Percentiles rank a stretch among this genome's conserved stretches.
These are phyloP conservation scores for Candida ascalaphidarum DNA, from an alignment of 805 yeast species.

Conservation along the genomic window DNA sequence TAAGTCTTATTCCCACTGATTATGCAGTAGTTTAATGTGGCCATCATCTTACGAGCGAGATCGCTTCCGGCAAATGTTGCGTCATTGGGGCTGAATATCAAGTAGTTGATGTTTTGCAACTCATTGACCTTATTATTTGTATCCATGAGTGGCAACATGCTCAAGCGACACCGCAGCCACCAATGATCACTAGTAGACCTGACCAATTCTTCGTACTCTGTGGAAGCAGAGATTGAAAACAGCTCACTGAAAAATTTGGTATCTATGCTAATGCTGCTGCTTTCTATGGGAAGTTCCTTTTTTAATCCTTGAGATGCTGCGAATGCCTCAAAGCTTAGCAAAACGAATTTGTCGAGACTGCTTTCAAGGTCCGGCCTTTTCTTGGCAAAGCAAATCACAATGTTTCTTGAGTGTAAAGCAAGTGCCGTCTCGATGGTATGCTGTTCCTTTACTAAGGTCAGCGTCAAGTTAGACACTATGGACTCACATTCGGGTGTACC, in stretches of 20 bases:
- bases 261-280: slow-evolving; percentile 14
- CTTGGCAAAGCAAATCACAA: slow-evolving; percentile 7
- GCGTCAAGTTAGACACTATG: too few species aligned
- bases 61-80: slow-evolving; percentile 2
- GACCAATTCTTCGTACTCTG: slow-evolving; percentile 8
- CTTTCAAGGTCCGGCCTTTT: too few species aligned
- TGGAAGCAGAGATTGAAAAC: slow-evolving; percentile 12
- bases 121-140: slow-evolving; percentile 25
- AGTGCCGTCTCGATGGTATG: slow-evolving; percentile 7
- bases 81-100: slow-evolving; percentile 5
- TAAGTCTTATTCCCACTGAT: slow-evolving; percentile 29
- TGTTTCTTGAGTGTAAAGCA: slow-evolving; percentile 10
- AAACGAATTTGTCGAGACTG: too few species aligned
- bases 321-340: too few species aligned
- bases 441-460: too few species aligned
- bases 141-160: slow-evolving; percentile 27
- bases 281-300: slow-evolving; percentile 5
- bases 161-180: slow-evolving; percentile 30
- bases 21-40: slow-evolving; percentile 22
- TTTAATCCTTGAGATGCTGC: neutral
- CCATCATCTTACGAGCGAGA: slow-evolving; percentile 9
- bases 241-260: slow-evolving; percentile 25
- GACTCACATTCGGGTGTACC: too few species aligned
- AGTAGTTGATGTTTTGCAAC: slow-evolving; percentile 19
- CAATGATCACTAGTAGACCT: slow-evolving; percentile 22